A percentile compares a stretch with the other conserved stretches of the same genome.
phyloP scores from a whole-genome alignment of 441 rosid species.

The Gossypium aridum region DNA sequence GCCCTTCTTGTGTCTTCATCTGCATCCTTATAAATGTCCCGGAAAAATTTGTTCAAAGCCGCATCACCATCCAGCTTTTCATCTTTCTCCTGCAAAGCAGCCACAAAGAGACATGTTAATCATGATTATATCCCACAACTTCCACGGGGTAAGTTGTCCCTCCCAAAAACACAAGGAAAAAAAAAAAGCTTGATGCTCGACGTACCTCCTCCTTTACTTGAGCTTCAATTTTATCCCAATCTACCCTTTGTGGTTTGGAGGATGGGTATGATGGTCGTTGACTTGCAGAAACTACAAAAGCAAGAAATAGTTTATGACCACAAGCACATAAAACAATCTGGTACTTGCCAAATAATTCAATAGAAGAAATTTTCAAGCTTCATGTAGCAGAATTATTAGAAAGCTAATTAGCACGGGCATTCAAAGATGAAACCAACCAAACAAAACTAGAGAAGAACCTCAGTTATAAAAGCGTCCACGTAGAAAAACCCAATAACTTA shows the following conservation, averaged over 20 bases:
- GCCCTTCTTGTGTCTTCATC: slow-evolving; percentile 88
- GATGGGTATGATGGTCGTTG: slow-evolving; percentile 68
- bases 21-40: slow-evolving; percentile 63
- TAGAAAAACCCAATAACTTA: background rate
- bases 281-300: slow-evolving; percentile 26
- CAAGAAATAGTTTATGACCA: background rate
- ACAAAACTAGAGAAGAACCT: background rate
- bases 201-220: slow-evolving; percentile 73
- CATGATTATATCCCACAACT: background rate
- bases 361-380: background rate
- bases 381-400: background rate
- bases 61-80: slow-evolving; percentile 96
- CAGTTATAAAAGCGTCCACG: background rate
- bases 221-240: slow-evolving; percentile 92
- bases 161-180: background rate
- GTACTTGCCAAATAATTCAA: background rate
- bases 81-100: slow-evolving; percentile 71
- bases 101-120: background rate
- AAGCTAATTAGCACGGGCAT: background rate
- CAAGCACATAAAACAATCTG: background rate
- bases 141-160: background rate
- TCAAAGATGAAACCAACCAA: background rate
- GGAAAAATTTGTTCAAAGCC: slow-evolving; percentile 90
- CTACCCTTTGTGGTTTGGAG: slow-evolving; percentile 52
- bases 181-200: background rate